A percentile compares a stretch with the other conserved stretches of the same genome.
Conservation (phyloP, 495 filamentous ascomycete genomes). For the Rusavskia elegans region DNA sequence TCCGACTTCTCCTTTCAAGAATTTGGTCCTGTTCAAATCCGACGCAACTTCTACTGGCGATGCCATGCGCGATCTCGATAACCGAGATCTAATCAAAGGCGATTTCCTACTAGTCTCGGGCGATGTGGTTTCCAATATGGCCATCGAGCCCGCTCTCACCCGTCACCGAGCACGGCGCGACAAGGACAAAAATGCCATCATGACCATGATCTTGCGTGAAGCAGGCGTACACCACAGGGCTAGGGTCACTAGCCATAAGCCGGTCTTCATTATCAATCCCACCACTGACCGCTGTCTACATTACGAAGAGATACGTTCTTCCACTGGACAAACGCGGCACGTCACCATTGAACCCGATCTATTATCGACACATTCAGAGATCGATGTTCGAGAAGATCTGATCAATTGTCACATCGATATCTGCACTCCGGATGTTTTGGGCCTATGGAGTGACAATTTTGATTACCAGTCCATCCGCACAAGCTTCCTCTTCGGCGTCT, state of each 20-base stretch:
- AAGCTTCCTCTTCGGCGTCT: slow-evolving; percentile 77
- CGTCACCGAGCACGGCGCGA: slow-evolving; percentile 67
- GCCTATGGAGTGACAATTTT: slow-evolving; percentile 93
- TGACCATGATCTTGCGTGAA: slow-evolving; percentile 87
- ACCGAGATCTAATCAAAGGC: slow-evolving; percentile 65
- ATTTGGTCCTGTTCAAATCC: slow-evolving; percentile 72
- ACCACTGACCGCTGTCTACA: slow-evolving; percentile 70
- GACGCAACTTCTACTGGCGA: slow-evolving; percentile 81
- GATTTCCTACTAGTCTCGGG: slow-evolving; percentile 91
- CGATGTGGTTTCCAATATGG: slow-evolving; percentile 83
- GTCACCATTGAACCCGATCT: slow-evolving; percentile 61
- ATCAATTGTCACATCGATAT: slow-evolving; percentile 96
- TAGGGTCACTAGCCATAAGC: slow-evolving; percentile 54
- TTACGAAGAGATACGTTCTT: slow-evolving; percentile 60
- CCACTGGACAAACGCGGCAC: slow-evolving; percentile 25
- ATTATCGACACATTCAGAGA: slow-evolving; percentile 42
- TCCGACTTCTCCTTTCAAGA: slow-evolving; percentile 65
- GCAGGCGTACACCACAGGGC: slow-evolving; percentile 60
- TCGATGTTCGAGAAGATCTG: slow-evolving; percentile 73
- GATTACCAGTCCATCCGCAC: slow-evolving; percentile 81
- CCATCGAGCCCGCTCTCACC: slow-evolving; percentile 61
- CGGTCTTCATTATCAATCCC: slow-evolving; percentile 76
- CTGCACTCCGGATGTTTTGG: slow-evolving; percentile 87
- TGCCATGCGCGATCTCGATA: slow-evolving; percentile 87
- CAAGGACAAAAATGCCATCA: slow-evolving; percentile 86